Conservation (phyloP, 192 early-diverging fungal genomes). For the Coemansia nantahalensis region DNA sequence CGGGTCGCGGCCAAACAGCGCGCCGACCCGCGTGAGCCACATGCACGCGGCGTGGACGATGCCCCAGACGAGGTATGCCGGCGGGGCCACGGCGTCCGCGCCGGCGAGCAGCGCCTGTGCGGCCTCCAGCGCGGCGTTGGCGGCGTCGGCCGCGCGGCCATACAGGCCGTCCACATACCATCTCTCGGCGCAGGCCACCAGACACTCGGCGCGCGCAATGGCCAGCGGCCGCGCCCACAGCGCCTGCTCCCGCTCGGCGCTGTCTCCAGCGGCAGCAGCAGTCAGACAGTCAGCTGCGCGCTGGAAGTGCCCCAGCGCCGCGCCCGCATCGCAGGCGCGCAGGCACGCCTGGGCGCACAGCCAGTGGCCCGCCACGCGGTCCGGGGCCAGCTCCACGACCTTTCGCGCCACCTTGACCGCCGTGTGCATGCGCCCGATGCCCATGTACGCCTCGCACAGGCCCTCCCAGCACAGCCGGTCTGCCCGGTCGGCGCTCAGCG, state of each 20-base stretch:
- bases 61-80: constrained; percentile 59
- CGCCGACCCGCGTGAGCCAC: constrained; percentile 15
- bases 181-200: constrained; percentile 22
- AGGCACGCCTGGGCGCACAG: constrained; percentile 24
- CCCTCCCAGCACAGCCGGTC: constrained; percentile 75
- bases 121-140: constrained; percentile 41
- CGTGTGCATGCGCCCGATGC: constrained; percentile 56
- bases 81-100: background rate
- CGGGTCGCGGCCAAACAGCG: constrained; percentile 8
- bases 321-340: constrained; percentile 11
- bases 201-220: constrained; percentile 24
- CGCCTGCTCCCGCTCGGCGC: background rate
- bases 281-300: constrained; percentile 5
- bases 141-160: constrained; percentile 62
- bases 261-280: background rate
- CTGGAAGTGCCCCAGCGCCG: constrained; percentile 17
- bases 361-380: constrained; percentile 36
- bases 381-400: constrained; percentile 64
- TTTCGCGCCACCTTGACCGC: constrained; percentile 62
- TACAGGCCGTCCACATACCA: constrained; percentile 57
- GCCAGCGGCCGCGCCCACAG: constrained; percentile 23
- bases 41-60: constrained; percentile 58
- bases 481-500: constrained; percentile 68
- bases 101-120: background rate
- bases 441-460: constrained; percentile 70